phyloP scores from a whole-genome alignment of 116 monocot species.

The Papilionanthe hybrid region DNA sequence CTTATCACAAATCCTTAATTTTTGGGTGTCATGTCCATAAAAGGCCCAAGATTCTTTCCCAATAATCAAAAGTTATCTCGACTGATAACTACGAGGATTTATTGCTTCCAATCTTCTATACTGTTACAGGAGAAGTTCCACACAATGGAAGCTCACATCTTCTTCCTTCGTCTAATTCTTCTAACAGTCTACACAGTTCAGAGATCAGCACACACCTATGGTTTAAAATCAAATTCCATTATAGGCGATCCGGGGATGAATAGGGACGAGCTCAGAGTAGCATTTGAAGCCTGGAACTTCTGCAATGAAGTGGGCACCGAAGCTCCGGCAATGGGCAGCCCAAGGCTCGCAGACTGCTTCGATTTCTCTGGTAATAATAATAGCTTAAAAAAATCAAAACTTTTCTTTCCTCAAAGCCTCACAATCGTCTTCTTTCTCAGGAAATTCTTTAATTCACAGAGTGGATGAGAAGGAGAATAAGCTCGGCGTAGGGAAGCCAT shows the following conservation, averaged over 20 bases:
- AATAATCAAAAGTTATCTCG: too few relatives aligned
- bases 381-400: neutral
- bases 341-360: slow-evolving; percentile 77
- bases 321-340: slow-evolving; percentile 75
- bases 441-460: neutral
- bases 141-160: neutral
- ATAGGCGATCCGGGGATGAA: slow-evolving; percentile 82
- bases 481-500: neutral
- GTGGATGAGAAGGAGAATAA: neutral
- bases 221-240: slow-evolving; percentile 16
- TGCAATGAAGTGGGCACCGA: slow-evolving; percentile 87
- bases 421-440: neutral
- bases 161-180: neutral
- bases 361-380: slow-evolving; percentile 16
- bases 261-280: slow-evolving; percentile 68
- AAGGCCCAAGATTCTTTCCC: too few relatives aligned
- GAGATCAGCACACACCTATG: neutral
- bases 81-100: too few relatives aligned
- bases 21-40: too few relatives aligned
- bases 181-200: neutral
- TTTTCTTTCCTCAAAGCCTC: neutral
- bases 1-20: too few relatives aligned
- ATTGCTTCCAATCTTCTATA: too few relatives aligned
- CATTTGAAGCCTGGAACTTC: slow-evolving; percentile 76
- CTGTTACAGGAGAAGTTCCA: too few relatives aligned